Evolutionary conservation across 2,329 filamentous ascomycete genomes (phyloP).

Genomic region (Colletotrichum brevisporum): DNA sequence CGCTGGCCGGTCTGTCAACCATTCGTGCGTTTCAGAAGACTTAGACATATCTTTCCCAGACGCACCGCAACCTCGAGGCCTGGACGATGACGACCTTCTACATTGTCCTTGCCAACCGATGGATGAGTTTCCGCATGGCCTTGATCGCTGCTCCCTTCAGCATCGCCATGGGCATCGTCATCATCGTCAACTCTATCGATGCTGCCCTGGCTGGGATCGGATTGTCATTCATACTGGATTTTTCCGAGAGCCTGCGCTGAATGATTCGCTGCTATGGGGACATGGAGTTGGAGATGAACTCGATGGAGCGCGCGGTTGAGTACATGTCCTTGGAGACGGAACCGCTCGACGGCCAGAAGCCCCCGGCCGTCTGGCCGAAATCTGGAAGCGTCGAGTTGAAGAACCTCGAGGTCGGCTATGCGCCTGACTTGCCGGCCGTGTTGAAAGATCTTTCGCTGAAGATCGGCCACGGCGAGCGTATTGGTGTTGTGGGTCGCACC

Average conservation of each 20-base stretch:
- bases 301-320: slow-evolving; percentile 59
- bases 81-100: slow-evolving; percentile 51
- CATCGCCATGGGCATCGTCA: slow-evolving; percentile 73
- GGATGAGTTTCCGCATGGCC: slow-evolving; percentile 56
- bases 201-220: slow-evolving; percentile 58
- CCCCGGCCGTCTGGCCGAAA: slow-evolving; percentile 81
- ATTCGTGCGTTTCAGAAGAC: slow-evolving; percentile 57
- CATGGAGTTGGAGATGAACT: slow-evolving; percentile 59
- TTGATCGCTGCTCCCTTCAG: slow-evolving; percentile 72
- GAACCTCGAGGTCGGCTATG: slow-evolving; percentile 79
- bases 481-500: slow-evolving; percentile 85
- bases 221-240: slow-evolving; percentile 79
- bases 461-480: slow-evolving; percentile 75
- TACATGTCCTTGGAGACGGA: slow-evolving; percentile 57
- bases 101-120: slow-evolving; percentile 49
- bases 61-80: slow-evolving; percentile 51
- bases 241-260: slow-evolving; percentile 65
- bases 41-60: slow-evolving; percentile 52
- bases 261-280: slow-evolving; percentile 54
- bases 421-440: slow-evolving; percentile 77
- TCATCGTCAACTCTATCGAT: slow-evolving; percentile 68
- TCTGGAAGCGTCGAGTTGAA: slow-evolving; percentile 79
- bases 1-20: slow-evolving; percentile 57
- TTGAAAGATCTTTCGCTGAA: slow-evolving; percentile 77
- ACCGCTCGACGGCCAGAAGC: slow-evolving; percentile 68